These are phyloP conservation scores for Cafeteria roenbergensis DNA, from an alignment of 108 stramenopile species.

Conservation along the genomic window DNA sequence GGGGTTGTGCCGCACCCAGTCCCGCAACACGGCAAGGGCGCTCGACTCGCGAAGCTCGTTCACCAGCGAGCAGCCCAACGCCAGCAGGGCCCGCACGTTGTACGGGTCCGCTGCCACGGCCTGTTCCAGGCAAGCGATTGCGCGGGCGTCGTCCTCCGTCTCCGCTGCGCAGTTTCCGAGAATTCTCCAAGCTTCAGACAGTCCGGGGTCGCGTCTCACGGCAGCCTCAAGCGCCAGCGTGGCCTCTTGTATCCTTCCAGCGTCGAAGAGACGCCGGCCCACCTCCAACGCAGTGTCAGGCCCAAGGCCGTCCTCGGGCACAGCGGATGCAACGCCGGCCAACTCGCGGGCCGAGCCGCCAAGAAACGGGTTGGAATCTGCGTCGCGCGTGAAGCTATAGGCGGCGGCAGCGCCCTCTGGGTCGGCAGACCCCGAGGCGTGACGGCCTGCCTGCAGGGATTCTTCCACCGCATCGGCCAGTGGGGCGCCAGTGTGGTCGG, in stretches of 20 bases:
- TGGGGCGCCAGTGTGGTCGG: too few species aligned
- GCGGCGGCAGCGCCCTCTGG: too few species aligned
- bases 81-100: constrained; percentile 60
- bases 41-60: constrained; percentile 72
- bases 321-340: too few species aligned
- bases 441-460: too few species aligned
- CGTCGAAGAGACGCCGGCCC: constrained; percentile 55
- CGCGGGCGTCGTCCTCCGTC: constrained; percentile 71
- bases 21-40: constrained; percentile 60
- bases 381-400: too few species aligned
- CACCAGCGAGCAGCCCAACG: constrained; percentile 73
- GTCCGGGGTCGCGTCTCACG: constrained; percentile 51
- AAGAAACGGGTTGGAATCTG: too few species aligned
- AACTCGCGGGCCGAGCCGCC: too few species aligned
- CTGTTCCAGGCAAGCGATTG: constrained; percentile 72
- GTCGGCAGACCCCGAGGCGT: too few species aligned
- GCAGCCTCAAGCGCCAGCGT: constrained; percentile 70
- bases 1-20: constrained; percentile 87
- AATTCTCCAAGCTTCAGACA: constrained; percentile 73
- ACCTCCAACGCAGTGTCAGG: too few species aligned
- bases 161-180: constrained; percentile 75
- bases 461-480: too few species aligned
- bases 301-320: too few species aligned
- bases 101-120: constrained; percentile 76
- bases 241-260: constrained; percentile 64